phyloP scores from a whole-genome alignment of 345 rosid species.

The Eucalyptus albens region DNA sequence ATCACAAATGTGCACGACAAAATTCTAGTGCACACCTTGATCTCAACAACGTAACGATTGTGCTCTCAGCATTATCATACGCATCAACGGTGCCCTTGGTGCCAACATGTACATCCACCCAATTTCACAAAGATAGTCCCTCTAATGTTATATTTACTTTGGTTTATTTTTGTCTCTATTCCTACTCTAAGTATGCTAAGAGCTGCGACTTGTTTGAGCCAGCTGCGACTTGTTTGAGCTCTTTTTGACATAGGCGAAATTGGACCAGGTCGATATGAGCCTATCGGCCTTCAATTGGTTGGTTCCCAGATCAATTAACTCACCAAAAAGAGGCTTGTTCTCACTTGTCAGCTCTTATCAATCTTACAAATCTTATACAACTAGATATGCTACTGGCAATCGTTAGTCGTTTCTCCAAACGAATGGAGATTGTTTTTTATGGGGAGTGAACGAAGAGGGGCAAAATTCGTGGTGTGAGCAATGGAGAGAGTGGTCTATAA shows the following conservation, averaged over 20 bases:
- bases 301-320: background rate
- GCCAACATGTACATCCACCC: background rate
- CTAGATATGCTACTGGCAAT: background rate
- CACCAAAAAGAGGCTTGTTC: background rate
- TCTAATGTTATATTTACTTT: background rate
- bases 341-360: background rate
- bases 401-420: background rate
- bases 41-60: accelerated
- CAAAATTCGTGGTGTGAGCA: background rate
- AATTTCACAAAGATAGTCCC: background rate
- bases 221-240: background rate
- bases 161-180: background rate
- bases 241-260: background rate
- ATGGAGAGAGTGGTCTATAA: background rate
- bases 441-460: background rate
- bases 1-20: background rate
- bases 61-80: accelerated
- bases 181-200: background rate
- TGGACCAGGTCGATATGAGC: background rate
- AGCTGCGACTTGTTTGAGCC: background rate
- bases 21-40: background rate
- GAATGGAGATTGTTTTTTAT: background rate
- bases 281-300: background rate
- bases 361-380: too few relatives aligned
- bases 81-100: background rate